Percentiles rank a stretch among this genome's conserved stretches.
Conservation (phyloP, 495 filamentous ascomycete genomes). For the Thozetella sp. region DNA sequence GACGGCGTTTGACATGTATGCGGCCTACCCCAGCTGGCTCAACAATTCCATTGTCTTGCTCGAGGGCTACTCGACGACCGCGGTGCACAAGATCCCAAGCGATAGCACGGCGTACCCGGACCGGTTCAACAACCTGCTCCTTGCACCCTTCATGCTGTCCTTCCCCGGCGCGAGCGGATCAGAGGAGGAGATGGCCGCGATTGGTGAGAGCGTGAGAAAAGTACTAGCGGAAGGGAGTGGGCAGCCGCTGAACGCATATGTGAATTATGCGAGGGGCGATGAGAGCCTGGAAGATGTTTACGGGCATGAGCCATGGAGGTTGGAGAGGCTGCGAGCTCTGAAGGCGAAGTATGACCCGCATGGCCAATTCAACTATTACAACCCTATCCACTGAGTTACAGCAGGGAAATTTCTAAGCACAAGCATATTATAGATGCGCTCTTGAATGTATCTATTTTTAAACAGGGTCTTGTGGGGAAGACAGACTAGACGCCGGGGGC, state of each 20-base stretch:
- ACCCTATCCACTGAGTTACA: slow-evolving; percentile 30
- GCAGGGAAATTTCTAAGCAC: too few species aligned
- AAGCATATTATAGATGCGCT: too few species aligned
- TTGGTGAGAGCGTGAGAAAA: slow-evolving; percentile 24
- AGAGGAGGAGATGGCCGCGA: neutral
- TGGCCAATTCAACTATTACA: slow-evolving; percentile 51
- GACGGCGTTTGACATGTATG: slow-evolving; percentile 39
- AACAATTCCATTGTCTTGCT: slow-evolving; percentile 47
- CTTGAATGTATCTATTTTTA: too few species aligned
- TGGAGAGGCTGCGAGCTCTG: slow-evolving; percentile 38
- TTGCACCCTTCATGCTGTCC: slow-evolving; percentile 35
- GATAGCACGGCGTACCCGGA: slow-evolving; percentile 44
- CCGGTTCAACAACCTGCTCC: slow-evolving; percentile 40
- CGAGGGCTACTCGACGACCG: slow-evolving; percentile 51
- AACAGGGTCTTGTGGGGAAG: too few species aligned
- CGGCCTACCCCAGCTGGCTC: slow-evolving; percentile 12
- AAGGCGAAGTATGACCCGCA: slow-evolving; percentile 59
- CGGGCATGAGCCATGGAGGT: slow-evolving; percentile 49
- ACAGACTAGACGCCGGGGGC: too few species aligned
- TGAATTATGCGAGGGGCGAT: slow-evolving; percentile 57
- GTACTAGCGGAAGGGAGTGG: slow-evolving; percentile 27
- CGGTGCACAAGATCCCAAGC: slow-evolving; percentile 35
- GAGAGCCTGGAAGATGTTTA: slow-evolving; percentile 42
- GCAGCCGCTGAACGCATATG: slow-evolving; percentile 41
- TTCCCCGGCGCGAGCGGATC: slow-evolving; percentile 15